A percentile compares a stretch with the other conserved stretches of the same genome.
Conservation (phyloP, 1,284 basidiomycete species). For the Fistulinella staudtii region DNA sequence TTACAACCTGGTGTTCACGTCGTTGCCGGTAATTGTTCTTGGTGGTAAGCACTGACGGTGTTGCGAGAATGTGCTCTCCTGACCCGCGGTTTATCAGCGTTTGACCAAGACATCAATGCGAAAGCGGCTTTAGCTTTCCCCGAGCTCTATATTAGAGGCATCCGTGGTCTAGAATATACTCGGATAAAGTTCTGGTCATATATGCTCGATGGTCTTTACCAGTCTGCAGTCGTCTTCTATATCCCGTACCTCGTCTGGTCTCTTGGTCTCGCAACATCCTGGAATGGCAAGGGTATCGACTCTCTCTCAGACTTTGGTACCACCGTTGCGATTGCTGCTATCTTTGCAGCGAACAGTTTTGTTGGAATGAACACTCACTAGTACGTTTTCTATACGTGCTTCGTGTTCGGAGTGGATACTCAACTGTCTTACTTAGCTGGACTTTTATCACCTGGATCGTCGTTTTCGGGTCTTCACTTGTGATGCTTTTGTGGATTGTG, state of each 20-base stretch:
- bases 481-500: conserved; percentile 82
- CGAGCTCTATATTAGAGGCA: conserved; percentile 90
- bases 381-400: conserved; percentile 43
- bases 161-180: conserved; percentile 91
- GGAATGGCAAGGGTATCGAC: conserved; percentile 73
- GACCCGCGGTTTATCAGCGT: conserved; percentile 47
- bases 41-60: conserved; percentile 56
- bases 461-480: conserved; percentile 73
- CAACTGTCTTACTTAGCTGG: conserved; percentile 54
- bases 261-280: conserved; percentile 58
- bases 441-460: conserved; percentile 82
- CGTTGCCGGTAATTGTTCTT: conserved; percentile 85
- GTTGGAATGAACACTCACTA: conserved; percentile 88
- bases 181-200: conserved; percentile 90
- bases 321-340: conserved; percentile 82
- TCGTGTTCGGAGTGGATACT: conserved; percentile 1
- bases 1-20: conserved; percentile 93
- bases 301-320: conserved; percentile 90
- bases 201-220: conserved; percentile 93
- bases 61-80: conserved; percentile 4
- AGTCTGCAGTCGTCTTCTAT: conserved; percentile 88
- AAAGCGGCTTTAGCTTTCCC: conserved; percentile 89
- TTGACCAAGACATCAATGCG: conserved; percentile 95
- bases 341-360: conserved; percentile 83
- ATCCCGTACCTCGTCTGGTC: conserved; percentile 82